phyloP scores from a whole-genome alignment of 305 asterid genomes.

The Euphrasia arctica region DNA sequence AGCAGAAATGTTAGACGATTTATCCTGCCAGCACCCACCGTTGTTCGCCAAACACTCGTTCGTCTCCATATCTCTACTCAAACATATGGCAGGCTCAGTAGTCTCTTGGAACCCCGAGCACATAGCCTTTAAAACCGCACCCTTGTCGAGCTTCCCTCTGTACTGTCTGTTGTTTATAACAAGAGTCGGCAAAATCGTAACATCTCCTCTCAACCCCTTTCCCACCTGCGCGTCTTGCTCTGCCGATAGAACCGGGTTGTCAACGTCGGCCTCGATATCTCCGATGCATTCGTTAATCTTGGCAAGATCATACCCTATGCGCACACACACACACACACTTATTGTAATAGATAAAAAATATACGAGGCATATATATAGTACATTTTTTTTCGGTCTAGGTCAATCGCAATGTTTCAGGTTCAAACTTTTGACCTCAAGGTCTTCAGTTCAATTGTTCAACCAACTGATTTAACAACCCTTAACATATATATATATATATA shows the following conservation, averaged over 20 bases:
- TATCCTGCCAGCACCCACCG: constrained; percentile 92
- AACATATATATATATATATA: background rate
- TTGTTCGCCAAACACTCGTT: constrained; percentile 73
- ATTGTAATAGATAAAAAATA: no score
- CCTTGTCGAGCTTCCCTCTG: constrained; percentile 83
- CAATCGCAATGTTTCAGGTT: no score
- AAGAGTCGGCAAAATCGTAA: constrained; percentile 88
- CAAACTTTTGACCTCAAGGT: no score
- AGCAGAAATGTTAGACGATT: constrained; percentile 58
- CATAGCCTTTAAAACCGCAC: constrained; percentile 87
- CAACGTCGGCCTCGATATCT: constrained; percentile 66
- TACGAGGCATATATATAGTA: no score
- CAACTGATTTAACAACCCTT: no score
- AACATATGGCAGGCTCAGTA: constrained; percentile 90
- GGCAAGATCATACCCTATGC: constrained; percentile 54
- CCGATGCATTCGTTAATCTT: constrained; percentile 83
- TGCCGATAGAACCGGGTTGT: constrained; percentile 70
- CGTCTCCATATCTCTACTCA: constrained; percentile 76
- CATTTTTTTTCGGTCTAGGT: no score
- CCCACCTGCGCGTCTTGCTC: constrained; percentile 92
- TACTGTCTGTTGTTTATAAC: constrained; percentile 83
- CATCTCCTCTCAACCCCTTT: constrained; percentile 81
- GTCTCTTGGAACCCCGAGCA: constrained; percentile 96
- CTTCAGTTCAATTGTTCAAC: no score
- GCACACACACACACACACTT: background rate